Conservation (phyloP, 176 grass and related monocot genomes). For the Oryza brachyantha region DNA sequence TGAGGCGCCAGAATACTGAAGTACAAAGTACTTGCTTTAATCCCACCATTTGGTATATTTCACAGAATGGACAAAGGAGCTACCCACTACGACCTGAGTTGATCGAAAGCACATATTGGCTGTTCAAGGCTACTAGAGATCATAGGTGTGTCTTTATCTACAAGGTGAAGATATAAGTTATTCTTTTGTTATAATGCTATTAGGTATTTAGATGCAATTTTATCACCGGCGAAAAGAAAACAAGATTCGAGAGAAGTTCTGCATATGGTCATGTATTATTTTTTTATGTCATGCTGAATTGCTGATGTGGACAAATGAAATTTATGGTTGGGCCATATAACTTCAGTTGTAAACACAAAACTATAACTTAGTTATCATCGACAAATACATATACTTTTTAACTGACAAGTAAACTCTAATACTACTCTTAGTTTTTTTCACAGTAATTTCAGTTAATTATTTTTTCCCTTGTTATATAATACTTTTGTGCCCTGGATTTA, state of each 20-base stretch:
- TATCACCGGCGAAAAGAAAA: background rate
- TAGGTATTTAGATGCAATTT: constrained; percentile 10
- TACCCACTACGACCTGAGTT: constrained; percentile 88
- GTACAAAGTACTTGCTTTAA: constrained; percentile 7
- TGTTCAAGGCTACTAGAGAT: constrained; percentile 98
- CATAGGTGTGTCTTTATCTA: constrained; percentile 65
- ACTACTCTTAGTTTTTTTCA: background rate
- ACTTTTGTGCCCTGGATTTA: background rate
- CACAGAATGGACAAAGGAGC: constrained; percentile 85
- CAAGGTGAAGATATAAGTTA: constrained; percentile 36
- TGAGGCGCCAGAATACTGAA: background rate
- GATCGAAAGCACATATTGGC: constrained; percentile 98
- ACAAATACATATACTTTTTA: constrained; percentile 12
- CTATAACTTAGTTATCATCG: background rate
- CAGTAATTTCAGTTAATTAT: background rate
- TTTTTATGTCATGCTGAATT: constrained; percentile 3
- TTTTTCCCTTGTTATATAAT: background rate
- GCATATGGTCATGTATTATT: background rate
- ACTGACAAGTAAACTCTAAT: background rate
- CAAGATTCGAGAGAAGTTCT: background rate
- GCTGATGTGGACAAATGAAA: background rate
- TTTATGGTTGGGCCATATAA: background rate
- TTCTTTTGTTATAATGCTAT: background rate
- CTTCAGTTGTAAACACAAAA: background rate
- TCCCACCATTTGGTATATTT: constrained; percentile 17